Conservation (phyloP, 2,329 filamentous ascomycete genomes). For the Sporothrix mexicana region DNA sequence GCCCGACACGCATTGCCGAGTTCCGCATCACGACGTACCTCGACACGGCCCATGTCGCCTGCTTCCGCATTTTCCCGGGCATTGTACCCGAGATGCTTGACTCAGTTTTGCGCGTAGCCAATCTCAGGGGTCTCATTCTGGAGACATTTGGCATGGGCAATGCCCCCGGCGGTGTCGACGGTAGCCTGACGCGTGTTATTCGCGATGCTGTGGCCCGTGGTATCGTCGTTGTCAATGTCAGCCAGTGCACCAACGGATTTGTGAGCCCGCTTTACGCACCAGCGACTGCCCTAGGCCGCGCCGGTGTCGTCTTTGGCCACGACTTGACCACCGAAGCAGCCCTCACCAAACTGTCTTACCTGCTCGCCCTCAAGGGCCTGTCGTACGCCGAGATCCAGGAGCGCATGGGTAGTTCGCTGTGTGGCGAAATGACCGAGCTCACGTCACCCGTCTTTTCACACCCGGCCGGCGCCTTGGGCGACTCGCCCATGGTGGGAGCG, state of each 20-base stretch:
- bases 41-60: constrained; percentile 87
- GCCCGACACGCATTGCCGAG: constrained; percentile 74
- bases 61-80: constrained; percentile 87
- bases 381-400: constrained; percentile 68
- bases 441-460: constrained; percentile 76
- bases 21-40: constrained; percentile 77
- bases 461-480: constrained; percentile 57
- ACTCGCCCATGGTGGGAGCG: constrained; percentile 44
- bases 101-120: constrained; percentile 76
- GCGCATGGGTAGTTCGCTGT: constrained; percentile 75
- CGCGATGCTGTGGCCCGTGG: constrained; percentile 77
- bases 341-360: constrained; percentile 86
- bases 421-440: constrained; percentile 84
- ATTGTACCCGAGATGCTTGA: constrained; percentile 95
- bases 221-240: constrained; percentile 87
- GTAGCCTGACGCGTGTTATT: constrained; percentile 78
- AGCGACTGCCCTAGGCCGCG: constrained; percentile 76
- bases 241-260: constrained; percentile 81
- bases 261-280: constrained; percentile 80
- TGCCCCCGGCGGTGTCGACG: constrained; percentile 80
- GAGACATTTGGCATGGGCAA: constrained; percentile 96
- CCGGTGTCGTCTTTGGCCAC: constrained; percentile 86
- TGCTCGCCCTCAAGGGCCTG: constrained; percentile 72
- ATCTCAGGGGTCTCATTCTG: constrained; percentile 79
- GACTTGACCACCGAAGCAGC: constrained; percentile 91